Evolutionary conservation across 2,329 filamentous ascomycete species (phyloP), one percentile per base, ranked within the genome.

Genomic region (Penicillium griseofulvum): DNA sequence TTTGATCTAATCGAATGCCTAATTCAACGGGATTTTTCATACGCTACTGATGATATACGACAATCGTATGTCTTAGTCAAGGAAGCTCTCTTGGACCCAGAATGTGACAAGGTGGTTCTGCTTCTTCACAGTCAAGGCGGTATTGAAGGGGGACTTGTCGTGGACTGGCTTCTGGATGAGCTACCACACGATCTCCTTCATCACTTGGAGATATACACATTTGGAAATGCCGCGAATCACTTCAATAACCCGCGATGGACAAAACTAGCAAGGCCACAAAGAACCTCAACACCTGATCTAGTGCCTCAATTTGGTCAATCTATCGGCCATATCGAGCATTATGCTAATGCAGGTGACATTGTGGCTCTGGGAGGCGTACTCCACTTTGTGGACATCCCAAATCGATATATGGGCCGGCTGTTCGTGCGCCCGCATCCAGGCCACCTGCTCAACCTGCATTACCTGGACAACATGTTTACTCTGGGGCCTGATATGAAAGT

Each of bases 1-100:
- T 90, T 91, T 60, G 90, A 94, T 63, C 77, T 92, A 1, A 71
- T 92, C 26, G 87, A 94, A 71, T 92, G 89, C 62, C 76, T 94
- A 11, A 77, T 93, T 58, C 89, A 94, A 70, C 83, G 90, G 38
- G 87, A 87, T 68, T 86, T 91, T 62, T 79, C 79, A 54, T 92
- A 90, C 66, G 85, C 87, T 1, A 93, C 89, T 0, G 71, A 74
- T 12, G 88, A 91, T 66, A 80, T 89, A 33, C 74, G 81, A 28
- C 66, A 73, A 31, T 75, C 76, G 10, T 87, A 87, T 68, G 86
- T 84, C 61, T 75, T 78, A 22, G 74, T 92, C 58, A 87, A 89
- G 68, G 75, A 82, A 22, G 81, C 82, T 22, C 77, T 92, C 7
- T 82, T 87, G 60, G 78, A 87, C 53, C 80, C 81, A 0, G 68